These are phyloP conservation scores for Rhodotorula sp. DNA, from an alignment of 1,284 basidiomycete genomes.

Conservation along the genomic window DNA sequence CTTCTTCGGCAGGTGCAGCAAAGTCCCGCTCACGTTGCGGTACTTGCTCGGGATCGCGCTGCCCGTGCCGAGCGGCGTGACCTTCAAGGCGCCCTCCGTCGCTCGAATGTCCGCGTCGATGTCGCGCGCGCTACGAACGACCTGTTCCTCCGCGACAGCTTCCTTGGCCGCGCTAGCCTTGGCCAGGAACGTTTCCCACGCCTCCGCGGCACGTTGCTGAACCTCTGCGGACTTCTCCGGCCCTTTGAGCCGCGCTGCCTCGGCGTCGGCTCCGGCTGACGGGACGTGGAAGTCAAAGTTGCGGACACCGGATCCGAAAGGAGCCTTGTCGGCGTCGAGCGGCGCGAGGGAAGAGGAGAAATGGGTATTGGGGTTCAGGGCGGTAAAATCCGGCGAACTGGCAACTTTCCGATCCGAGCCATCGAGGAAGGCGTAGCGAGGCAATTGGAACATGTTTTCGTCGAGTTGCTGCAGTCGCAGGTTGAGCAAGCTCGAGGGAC, in stretches of 20 bases:
- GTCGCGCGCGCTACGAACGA: neutral
- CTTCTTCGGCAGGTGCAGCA: slow-evolving; percentile 63
- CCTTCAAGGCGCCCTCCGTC: slow-evolving; percentile 62
- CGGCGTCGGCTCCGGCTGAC: slow-evolving; percentile 35
- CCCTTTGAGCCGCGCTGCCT: slow-evolving; percentile 34
- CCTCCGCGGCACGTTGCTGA: slow-evolving; percentile 10
- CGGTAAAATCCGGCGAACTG: slow-evolving; percentile 3
- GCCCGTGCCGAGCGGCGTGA: slow-evolving; percentile 83
- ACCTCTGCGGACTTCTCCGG: slow-evolving; percentile 24
- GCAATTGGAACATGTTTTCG: slow-evolving; percentile 67
- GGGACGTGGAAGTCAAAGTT: slow-evolving; percentile 39
- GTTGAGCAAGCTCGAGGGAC: slow-evolving; percentile 68
- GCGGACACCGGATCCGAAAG: slow-evolving; percentile 39
- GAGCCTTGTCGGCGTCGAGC: slow-evolving; percentile 50
- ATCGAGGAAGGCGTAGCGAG: slow-evolving; percentile 53
- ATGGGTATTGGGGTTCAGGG: slow-evolving; percentile 36
- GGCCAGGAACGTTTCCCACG: slow-evolving; percentile 36
- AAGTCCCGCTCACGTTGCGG: slow-evolving; percentile 76
- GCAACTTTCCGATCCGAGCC: neutral
- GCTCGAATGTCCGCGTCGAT: neutral
- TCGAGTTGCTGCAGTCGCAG: slow-evolving; percentile 72
- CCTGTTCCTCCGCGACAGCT: neutral
- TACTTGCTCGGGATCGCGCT: slow-evolving; percentile 80
- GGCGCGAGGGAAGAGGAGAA: slow-evolving; percentile 17
- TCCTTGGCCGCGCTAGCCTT: slow-evolving; percentile 39